Percentiles rank a stretch among this genome's conserved stretches.
Conservation (phyloP, 2,329 filamentous ascomycete genomes). For the Knufia petricola region DNA sequence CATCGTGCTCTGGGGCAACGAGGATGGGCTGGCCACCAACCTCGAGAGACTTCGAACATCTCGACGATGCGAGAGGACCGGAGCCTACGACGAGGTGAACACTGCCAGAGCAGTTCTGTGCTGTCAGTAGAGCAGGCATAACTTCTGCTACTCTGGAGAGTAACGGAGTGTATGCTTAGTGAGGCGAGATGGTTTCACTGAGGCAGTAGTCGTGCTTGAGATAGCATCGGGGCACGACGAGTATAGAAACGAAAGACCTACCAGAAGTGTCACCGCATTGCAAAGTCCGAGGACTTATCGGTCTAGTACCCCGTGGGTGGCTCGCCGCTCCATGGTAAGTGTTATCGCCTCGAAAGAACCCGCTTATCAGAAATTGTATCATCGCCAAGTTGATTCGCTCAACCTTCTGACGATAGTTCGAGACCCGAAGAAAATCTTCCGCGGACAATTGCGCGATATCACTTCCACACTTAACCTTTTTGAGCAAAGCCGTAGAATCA, state of each 20-base stretch:
- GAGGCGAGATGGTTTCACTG: background rate
- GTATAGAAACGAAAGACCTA: background rate
- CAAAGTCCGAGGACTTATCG: background rate
- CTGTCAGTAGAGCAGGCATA: conserved; percentile 28
- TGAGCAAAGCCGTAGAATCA: too few relatives aligned
- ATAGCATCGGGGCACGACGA: background rate
- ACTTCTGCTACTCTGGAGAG: background rate
- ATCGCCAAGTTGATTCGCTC: conserved; percentile 1
- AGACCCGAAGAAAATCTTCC: background rate
- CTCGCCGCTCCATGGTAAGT: background rate
- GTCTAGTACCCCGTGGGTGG: background rate
- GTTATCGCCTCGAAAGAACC: background rate
- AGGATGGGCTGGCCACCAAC: conserved; percentile 74
- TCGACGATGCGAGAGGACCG: conserved; percentile 75
- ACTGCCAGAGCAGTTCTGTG: conserved; percentile 33
- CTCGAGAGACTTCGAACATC: conserved; percentile 68
- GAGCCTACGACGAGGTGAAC: conserved; percentile 74
- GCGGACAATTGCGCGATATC: conserved; percentile 2
- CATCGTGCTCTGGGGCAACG: conserved; percentile 57
- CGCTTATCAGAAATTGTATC: conserved; percentile 3
- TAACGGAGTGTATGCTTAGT: background rate
- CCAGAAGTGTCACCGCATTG: background rate
- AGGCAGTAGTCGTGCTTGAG: background rate
- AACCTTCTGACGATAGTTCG: background rate
- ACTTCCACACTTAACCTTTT: too few relatives aligned